These are phyloP conservation scores for Sarocladium strictum DNA, from an alignment of 2,329 filamentous ascomycete genomes.

Conservation along the genomic window DNA sequence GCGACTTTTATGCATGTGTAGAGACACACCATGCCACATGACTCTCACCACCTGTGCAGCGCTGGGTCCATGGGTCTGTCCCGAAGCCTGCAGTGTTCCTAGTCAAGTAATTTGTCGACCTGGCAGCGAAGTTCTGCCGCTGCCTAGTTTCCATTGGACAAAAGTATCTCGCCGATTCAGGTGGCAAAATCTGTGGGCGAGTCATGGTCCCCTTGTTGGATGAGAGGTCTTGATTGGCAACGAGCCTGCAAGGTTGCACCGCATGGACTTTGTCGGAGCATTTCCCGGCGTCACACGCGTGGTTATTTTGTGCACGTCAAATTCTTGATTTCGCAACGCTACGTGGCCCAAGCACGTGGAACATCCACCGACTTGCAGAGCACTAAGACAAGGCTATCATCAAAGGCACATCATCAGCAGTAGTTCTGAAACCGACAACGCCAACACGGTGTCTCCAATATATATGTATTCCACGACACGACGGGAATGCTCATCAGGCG, in stretches of 20 bases:
- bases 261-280: not conserved
- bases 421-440: no score
- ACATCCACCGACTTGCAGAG: not conserved
- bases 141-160: not conserved
- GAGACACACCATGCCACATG: not conserved
- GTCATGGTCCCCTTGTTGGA: no score
- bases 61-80: not conserved
- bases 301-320: not conserved
- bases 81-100: not conserved
- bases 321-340: not conserved
- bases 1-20: not conserved
- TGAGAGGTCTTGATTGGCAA: not conserved
- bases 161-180: no score
- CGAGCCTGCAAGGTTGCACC: not conserved
- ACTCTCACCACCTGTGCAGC: constrained; percentile 1
- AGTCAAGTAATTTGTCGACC: not conserved
- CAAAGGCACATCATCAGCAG: no score
- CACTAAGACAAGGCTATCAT: no score
- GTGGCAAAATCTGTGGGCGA: no score
- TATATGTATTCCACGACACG: no score
- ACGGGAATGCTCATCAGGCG: no score
- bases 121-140: not conserved
- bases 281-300: not conserved
- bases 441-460: no score
- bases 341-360: not conserved